Percentiles rank a stretch among this genome's conserved stretches.
These are phyloP conservation scores for Thielaviopsis populi DNA, from an alignment of 2,329 filamentous ascomycete genomes.

Conservation along the genomic window DNA sequence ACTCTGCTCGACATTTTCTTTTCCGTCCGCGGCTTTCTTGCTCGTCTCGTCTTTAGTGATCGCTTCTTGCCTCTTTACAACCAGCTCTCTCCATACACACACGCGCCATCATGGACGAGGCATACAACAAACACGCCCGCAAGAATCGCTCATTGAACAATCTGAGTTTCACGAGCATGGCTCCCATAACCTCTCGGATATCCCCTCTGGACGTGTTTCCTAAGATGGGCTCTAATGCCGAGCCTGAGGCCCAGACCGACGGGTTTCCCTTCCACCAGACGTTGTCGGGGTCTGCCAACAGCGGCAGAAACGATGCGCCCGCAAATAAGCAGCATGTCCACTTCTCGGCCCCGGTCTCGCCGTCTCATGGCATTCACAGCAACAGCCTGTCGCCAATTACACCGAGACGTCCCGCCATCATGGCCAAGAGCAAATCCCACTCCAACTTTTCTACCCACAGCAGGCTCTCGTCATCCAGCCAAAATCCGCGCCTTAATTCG, in stretches of 20 bases:
- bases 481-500: slow-evolving; percentile 17
- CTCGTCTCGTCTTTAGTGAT: neutral
- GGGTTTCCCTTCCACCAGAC: slow-evolving; percentile 8
- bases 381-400: slow-evolving; percentile 28
- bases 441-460: slow-evolving; percentile 31
- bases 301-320: slow-evolving; percentile 28
- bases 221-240: neutral
- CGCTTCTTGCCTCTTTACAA: neutral
- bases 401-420: slow-evolving; percentile 20
- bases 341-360: slow-evolving; percentile 39
- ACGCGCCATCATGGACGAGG: slow-evolving; percentile 37
- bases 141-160: slow-evolving; percentile 44
- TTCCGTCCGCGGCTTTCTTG: neutral
- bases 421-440: slow-evolving; percentile 49
- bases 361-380: slow-evolving; percentile 20
- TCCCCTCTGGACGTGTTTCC: slow-evolving; percentile 35
- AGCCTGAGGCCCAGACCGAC: neutral
- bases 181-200: slow-evolving; percentile 47
- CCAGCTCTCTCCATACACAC: neutral
- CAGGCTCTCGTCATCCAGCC: neutral
- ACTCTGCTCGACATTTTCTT: neutral
- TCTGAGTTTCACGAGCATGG: slow-evolving; percentile 43
- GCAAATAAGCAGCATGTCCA: slow-evolving; percentile 26
- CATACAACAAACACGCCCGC: slow-evolving; percentile 45
- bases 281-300: neutral